Base-by-base conservation (phyloP, 345 rosid species). In the Populus alba region DNA sequence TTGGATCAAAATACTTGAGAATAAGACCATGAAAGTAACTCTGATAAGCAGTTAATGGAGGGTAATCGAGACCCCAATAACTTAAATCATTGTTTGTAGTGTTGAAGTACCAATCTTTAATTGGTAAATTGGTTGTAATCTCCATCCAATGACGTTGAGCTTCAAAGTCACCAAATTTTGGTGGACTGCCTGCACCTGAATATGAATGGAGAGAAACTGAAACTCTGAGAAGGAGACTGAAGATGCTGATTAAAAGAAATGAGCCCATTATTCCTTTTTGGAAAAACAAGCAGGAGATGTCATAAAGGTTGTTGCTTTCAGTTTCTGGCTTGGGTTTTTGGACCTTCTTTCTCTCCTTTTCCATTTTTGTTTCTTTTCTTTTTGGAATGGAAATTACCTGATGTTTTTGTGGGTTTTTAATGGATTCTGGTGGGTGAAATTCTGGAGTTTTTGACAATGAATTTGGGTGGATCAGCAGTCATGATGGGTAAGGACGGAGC, bases 81-180 rank as follows among this genome's bases (percentile, higher is more conserved):
- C 82, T 77, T 45, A 94, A 90, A 84, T 96, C 92, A 70, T 96
- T 96, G 81, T 22, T 23, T 25, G 90, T 91, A 81, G 90, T 80
- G 69, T 91, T 94, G 45, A 77, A 81, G 80, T 96, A 92, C 97
- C 99, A 96, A 4, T 91, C 89, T 69, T 68, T 78, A 7, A 68
- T 75, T 0, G 94, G 93, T 45, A 92, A 91, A 87, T 94, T 91
- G 2, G 84, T 70, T n/a, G 99, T 92, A 71, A 94, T 92, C 91
- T 94, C 99, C 99, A 96, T 94, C 98, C 99, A 96, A 82, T 94
- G 99, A 80, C 97, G 82, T 65, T 92, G 99, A 27, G 98, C 99
- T 81, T 96, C 98, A 80, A 88, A 96, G 78, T 96, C 99, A 15
- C 99, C 98, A 66, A 87, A 94, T 76, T 89, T 94, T 0, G 99